phyloP scores from a whole-genome alignment of 1,284 basidiomycete species.

The Apiotrichum montevideense region DNA sequence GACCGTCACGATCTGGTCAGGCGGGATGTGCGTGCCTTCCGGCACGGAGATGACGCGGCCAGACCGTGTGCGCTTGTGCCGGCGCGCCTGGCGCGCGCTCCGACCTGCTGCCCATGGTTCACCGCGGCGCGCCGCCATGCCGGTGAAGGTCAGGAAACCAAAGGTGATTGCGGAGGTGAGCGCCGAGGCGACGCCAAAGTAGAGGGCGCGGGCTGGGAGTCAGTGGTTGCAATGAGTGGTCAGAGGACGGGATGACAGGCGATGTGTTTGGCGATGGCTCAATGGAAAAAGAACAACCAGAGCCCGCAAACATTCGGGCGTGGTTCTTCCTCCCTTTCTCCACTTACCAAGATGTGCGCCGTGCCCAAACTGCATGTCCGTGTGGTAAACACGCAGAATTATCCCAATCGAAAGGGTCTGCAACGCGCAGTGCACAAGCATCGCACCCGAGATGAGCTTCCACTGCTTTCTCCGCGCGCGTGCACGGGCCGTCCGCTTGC shows the following conservation, averaged over 20 bases:
- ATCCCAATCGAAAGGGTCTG: constrained; percentile 39
- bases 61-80: constrained; percentile 42
- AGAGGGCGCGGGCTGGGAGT: constrained; percentile 34
- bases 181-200: constrained; percentile 40
- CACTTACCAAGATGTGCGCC: constrained; percentile 37
- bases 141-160: constrained; percentile 41
- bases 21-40: constrained; percentile 34
- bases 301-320: no score
- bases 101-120: constrained; percentile 46
- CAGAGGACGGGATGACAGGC: no score
- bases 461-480: constrained; percentile 43
- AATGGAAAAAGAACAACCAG: no score
- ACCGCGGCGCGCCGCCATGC: constrained; percentile 43
- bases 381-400: constrained; percentile 41
- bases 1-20: constrained; percentile 35
- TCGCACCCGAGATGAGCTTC: constrained; percentile 46
- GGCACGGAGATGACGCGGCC: constrained; percentile 42
- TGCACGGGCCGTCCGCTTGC: constrained; percentile 40
- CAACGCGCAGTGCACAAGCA: constrained; percentile 41
- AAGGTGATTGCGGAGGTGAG: constrained; percentile 34
- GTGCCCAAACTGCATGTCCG: constrained; percentile 40
- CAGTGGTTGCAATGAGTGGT: no score
- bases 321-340: no score
- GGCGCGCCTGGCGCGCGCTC: constrained; percentile 33
- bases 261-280: no score